Base-by-base conservation (phyloP, 192 early-diverging fungal species). In the Ambispora gerdemannii region DNA sequence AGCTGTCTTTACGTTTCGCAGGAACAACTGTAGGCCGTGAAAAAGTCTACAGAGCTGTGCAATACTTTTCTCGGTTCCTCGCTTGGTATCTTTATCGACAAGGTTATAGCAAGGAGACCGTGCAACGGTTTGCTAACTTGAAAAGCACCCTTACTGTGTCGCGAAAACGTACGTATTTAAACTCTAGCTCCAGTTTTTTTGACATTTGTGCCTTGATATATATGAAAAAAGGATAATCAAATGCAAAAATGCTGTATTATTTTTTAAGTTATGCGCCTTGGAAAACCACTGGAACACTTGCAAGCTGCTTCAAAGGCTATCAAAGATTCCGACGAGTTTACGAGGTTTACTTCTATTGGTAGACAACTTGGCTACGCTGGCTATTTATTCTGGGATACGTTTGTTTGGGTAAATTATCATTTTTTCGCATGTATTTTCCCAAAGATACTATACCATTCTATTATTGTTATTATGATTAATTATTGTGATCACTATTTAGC, bases 41-140 rank as follows among this genome's bases (percentile, higher is more conserved):
- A 74, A 91, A 91, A 71, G 68, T 82, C n/a, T 88, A 88, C 75
- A 87, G 93, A 71, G 81, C 91, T 55, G 83, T 92, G 25, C 95
- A 98, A 76, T 94, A 94, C 82, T 88, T 92, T 74, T 81, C 90
- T 10, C 91, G 92, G 19, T 92, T 94, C 73, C 78, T 91, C 33
- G 85, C 81, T 34, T 93, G 87, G 83, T 83, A 86, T 68, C 61
- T 90, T 61, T 65, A 77, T 49, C 78, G 83, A 58, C 71, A 82
- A 31, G 85, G 80, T n/a, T 75, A 80, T 63, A 66, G 80, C 61
- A 88, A 90, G 71, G 87, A 85, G 10, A 77, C 75, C 22, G 72
- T 91, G 24, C 80, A 75, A 22, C 81, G 86, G 53, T 81, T 87
- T 73, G 77, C 69, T 53, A 82, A 81, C 70, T 80, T 93, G 27